Conservation (phyloP, 139 green algal species). For the Mesotaenium endlicherianum region DNA sequence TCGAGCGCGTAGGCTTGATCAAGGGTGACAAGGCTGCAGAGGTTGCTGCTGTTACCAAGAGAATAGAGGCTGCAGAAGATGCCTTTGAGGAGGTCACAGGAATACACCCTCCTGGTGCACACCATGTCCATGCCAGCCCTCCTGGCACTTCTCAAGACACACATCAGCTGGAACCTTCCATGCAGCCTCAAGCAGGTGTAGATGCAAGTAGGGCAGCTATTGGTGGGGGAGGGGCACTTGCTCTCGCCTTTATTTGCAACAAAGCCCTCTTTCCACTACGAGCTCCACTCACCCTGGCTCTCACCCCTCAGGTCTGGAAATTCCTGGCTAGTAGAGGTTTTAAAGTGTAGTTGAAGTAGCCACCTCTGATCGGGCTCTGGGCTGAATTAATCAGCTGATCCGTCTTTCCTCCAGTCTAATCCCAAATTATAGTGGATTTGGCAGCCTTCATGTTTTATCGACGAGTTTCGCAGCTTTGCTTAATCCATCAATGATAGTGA, state of each 20-base stretch:
- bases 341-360: too few relatives aligned
- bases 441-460: too few relatives aligned
- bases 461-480: too few relatives aligned
- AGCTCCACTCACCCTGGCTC: not conserved
- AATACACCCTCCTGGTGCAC: not conserved
- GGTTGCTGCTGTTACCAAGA: not conserved
- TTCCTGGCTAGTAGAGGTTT: constrained; percentile 1
- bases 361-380: too few relatives aligned
- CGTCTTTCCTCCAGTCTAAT: too few relatives aligned
- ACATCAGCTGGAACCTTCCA: not conserved
- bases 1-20: not conserved
- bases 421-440: too few relatives aligned
- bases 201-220: not conserved
- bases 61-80: too few relatives aligned
- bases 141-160: not conserved
- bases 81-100: too few relatives aligned
- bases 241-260: constrained; percentile 11
- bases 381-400: too few relatives aligned
- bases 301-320: constrained; percentile 1
- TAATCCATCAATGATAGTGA: too few relatives aligned
- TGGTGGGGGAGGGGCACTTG: not conserved
- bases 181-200: not conserved
- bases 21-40: not conserved
- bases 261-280: not conserved
- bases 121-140: not conserved